Conservation (phyloP, 352 stramenopile species). For the Globisporangium okanoganense region DNA sequence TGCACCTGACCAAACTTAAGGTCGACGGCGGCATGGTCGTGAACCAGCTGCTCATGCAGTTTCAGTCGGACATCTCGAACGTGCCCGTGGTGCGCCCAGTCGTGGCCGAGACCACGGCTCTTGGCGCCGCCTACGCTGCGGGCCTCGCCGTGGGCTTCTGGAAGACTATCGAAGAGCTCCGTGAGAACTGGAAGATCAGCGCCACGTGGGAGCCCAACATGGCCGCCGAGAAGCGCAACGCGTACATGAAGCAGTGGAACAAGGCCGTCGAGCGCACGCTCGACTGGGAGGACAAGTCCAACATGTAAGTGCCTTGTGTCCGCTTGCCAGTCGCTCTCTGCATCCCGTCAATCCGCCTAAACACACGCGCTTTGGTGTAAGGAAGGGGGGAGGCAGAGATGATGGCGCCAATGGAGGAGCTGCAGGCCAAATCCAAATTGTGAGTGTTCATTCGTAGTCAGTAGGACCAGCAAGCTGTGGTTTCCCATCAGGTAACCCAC, state of each 20-base stretch:
- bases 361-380: not conserved
- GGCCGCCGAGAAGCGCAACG: constrained; percentile 41
- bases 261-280: constrained; percentile 84
- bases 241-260: constrained; percentile 72
- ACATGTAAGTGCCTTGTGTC: constrained; percentile 12
- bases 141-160: constrained; percentile 97
- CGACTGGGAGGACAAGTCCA: constrained; percentile 67
- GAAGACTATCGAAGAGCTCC: constrained; percentile 85
- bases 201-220: constrained; percentile 77
- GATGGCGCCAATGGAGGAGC: not conserved
- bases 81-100: constrained; percentile 91
- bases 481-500: not conserved
- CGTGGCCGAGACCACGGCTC: constrained; percentile 96
- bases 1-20: constrained; percentile 90
- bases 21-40: constrained; percentile 98
- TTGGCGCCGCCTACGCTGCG: constrained; percentile 96
- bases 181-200: constrained; percentile 75
- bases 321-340: not conserved
- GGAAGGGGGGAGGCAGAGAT: not conserved
- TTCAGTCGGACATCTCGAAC: constrained; percentile 96
- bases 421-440: constrained; percentile 4
- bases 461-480: not conserved
- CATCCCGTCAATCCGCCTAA: constrained; percentile 1
- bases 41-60: constrained; percentile 98
- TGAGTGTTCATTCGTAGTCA: constrained; percentile 4